Evolutionary conservation across 345 rosid species (phyloP).

Genomic region (Linum trigynum): DNA sequence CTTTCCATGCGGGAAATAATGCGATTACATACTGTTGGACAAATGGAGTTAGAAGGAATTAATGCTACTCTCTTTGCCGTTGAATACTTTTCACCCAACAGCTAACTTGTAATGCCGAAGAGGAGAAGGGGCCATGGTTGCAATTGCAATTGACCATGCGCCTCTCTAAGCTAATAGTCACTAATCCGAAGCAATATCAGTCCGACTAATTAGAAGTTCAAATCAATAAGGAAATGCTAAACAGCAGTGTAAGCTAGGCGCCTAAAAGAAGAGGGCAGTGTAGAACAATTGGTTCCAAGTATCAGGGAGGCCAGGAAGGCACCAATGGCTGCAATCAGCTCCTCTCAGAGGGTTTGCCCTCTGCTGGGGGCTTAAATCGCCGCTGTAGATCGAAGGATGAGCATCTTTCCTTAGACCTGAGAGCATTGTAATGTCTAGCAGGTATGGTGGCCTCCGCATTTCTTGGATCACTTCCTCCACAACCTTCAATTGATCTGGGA

Average conservation of each 20-base stretch:
- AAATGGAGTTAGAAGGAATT: too few species aligned
- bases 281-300: conserved; percentile 85
- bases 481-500: conserved; percentile 61
- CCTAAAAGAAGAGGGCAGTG: conserved; percentile 45
- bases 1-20: too few species aligned
- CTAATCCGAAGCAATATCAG: too few species aligned
- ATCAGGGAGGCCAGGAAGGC: conserved; percentile 97
- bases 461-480: conserved; percentile 44
- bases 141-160: neutral
- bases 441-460: conserved; percentile 43
- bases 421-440: conserved; percentile 79
- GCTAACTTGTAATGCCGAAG: neutral
- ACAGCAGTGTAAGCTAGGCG: neutral
- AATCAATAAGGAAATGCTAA: neutral
- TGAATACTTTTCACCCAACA: too few species aligned
- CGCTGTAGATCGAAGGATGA: conserved; percentile 92
- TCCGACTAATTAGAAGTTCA: neutral
- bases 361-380: conserved; percentile 54
- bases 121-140: neutral
- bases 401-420: conserved; percentile 80
- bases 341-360: conserved; percentile 57
- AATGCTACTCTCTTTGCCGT: too few species aligned
- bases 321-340: conserved; percentile 99
- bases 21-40: too few species aligned
- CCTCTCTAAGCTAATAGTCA: neutral